These are phyloP conservation scores for Globisporangium acanthophoron DNA, from an alignment of 352 stramenopile species.

Conservation along the genomic window DNA sequence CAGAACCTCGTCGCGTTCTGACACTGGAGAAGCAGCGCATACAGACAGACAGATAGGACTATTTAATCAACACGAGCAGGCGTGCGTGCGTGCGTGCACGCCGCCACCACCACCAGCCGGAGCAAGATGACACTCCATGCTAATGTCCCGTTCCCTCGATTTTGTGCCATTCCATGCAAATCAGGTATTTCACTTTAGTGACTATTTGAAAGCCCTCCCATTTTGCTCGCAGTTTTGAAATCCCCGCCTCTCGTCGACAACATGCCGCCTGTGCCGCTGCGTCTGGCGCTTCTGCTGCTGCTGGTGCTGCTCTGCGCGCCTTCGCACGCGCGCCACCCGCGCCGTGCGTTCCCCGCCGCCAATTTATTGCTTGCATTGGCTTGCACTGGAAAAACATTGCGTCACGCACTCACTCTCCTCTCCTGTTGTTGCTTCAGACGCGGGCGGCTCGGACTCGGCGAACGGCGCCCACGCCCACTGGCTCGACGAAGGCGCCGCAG, in stretches of 20 bases:
- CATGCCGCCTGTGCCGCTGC: background rate
- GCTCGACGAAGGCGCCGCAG: slow-evolving; percentile 55
- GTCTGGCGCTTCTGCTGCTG: background rate
- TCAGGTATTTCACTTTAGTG: background rate
- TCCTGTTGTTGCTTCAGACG: background rate
- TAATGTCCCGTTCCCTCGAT: background rate
- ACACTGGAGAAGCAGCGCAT: background rate
- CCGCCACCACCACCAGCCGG: background rate
- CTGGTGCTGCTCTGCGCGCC: background rate
- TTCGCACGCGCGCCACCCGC: background rate
- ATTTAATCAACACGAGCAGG: background rate
- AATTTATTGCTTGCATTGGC: background rate
- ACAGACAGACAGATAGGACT: slow-evolving; percentile 1
- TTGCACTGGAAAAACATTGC: background rate
- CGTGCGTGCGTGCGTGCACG: background rate
- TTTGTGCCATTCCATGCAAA: background rate
- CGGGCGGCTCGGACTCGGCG: background rate
- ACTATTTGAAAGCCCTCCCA: background rate
- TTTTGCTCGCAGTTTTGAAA: background rate
- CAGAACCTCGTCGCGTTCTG: slow-evolving; percentile 25
- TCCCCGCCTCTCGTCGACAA: background rate
- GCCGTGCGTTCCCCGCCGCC: background rate
- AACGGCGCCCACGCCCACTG: slow-evolving; percentile 15
- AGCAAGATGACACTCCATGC: too few species aligned
- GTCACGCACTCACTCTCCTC: background rate